Evolutionary conservation across 164 flowering plant species (phyloP).

Genomic region (Paratinospora sagittata): DNA sequence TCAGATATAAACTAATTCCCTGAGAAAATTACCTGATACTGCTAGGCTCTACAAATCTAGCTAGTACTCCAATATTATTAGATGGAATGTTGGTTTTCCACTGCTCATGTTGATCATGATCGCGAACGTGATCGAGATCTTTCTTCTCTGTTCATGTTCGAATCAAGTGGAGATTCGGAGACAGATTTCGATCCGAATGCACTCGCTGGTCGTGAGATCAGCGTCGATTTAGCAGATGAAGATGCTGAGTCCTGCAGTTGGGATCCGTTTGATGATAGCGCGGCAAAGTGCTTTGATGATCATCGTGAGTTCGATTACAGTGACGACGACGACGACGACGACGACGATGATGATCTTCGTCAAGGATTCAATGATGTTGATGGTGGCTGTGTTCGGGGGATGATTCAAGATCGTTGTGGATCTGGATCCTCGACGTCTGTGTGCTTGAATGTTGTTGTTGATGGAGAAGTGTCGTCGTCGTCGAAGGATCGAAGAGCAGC

Average conservation of each 20-base stretch:
- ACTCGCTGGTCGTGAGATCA: background rate
- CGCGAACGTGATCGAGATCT: too few relatives aligned
- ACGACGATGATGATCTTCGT: background rate
- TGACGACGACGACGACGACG: background rate
- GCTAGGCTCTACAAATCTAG: too few relatives aligned
- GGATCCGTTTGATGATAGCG: background rate
- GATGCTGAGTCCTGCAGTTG: constrained; percentile 18
- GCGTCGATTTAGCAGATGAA: background rate
- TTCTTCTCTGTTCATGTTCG: constrained; percentile 16
- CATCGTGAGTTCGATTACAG: background rate
- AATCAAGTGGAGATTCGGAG: constrained; percentile 24
- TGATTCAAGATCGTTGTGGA: background rate
- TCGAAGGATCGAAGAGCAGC: constrained; percentile 1
- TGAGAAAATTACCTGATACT: too few relatives aligned
- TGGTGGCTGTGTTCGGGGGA: background rate
- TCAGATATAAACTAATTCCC: too few relatives aligned
- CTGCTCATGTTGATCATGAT: too few relatives aligned
- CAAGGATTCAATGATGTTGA: too few relatives aligned
- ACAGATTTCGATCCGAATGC: background rate
- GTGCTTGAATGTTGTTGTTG: too few relatives aligned
- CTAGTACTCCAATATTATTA: too few relatives aligned
- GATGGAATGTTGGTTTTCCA: too few relatives aligned
- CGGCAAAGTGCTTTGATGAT: background rate
- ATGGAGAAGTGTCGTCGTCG: background rate
- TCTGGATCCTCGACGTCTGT: background rate